Evolutionary conservation across 2,329 filamentous ascomycete species (phyloP).

Genomic region (Ascochyta rabiei): DNA sequence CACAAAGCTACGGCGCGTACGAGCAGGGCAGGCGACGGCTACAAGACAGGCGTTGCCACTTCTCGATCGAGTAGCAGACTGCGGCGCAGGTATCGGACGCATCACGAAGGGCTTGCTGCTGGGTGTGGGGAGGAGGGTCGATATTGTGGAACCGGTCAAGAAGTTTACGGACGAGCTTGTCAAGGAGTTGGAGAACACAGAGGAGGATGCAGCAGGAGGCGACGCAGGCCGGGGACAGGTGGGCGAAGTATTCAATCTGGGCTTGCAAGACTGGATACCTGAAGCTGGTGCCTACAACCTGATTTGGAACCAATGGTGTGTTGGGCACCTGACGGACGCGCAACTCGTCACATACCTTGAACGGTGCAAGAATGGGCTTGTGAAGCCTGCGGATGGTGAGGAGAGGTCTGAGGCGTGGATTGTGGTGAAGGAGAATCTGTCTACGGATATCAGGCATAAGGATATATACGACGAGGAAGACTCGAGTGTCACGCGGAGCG

Average conservation of each 20-base stretch:
- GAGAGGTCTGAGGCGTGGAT: constrained; percentile 59
- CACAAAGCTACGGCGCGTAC: constrained; percentile 61
- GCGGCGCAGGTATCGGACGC: constrained; percentile 77
- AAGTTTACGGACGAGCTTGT: constrained; percentile 74
- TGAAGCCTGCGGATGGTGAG: constrained; percentile 32
- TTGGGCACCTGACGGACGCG: constrained; percentile 78
- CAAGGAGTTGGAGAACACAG: constrained; percentile 28
- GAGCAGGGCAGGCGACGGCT: constrained; percentile 35
- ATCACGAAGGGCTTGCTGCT: constrained; percentile 80
- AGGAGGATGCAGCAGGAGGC: constrained; percentile 30
- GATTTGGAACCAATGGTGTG: constrained; percentile 91
- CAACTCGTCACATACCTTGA: constrained; percentile 72
- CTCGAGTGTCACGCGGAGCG: constrained; percentile 77
- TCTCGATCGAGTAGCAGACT: constrained; percentile 59
- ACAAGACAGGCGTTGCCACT: constrained; percentile 33
- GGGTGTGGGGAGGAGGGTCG: constrained; percentile 71
- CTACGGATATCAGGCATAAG: constrained; percentile 55
- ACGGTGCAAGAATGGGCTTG: constrained; percentile 62
- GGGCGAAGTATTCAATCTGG: constrained; percentile 72
- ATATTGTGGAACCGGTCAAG: constrained; percentile 82
- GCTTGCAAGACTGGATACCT: constrained; percentile 73
- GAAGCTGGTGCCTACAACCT: constrained; percentile 68
- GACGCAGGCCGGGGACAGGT: constrained; percentile 52
- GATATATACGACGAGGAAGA: constrained; percentile 80
- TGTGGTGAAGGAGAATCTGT: constrained; percentile 82